A percentile compares a stretch with the other conserved stretches of the same genome.
phyloP scores from a whole-genome alignment of 345 rosid genomes.

The Boechera divaricarpa region DNA sequence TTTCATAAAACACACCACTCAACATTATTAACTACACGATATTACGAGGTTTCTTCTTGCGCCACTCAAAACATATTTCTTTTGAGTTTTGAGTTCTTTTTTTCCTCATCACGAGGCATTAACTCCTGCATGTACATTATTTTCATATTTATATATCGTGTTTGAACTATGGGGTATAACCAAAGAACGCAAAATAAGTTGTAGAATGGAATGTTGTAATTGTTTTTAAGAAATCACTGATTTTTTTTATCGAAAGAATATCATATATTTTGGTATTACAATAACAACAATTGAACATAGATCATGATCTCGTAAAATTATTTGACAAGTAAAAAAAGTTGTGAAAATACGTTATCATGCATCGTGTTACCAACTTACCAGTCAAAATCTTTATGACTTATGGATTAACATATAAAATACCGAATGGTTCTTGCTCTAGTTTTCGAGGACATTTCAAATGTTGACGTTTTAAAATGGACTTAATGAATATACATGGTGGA shows the following conservation, averaged over 20 bases:
- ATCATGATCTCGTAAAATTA: background rate
- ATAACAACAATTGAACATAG: no score
- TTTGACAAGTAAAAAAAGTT: background rate
- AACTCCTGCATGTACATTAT: constrained; percentile 3
- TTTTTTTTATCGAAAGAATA: no score
- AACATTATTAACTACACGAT: background rate
- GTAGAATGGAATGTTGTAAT: no score
- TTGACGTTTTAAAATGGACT: background rate
- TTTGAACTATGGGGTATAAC: no score
- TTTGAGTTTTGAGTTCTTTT: background rate
- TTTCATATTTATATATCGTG: no score
- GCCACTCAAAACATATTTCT: constrained; percentile 35
- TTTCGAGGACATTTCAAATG: no score
- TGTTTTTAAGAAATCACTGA: no score
- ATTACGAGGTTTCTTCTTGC: constrained; percentile 45
- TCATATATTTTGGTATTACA: no score
- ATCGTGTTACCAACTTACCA: constrained; percentile 5
- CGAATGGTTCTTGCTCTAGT: background rate
- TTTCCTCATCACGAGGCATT: background rate
- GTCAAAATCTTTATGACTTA: background rate
- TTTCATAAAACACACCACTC: constrained; percentile 39
- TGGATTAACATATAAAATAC: background rate
- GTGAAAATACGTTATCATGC: background rate
- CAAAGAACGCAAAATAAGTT: no score
- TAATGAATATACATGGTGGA: background rate